Base-by-base conservation (phyloP, 371 early-diverging fungal species). In the Mucor mucedo region DNA sequence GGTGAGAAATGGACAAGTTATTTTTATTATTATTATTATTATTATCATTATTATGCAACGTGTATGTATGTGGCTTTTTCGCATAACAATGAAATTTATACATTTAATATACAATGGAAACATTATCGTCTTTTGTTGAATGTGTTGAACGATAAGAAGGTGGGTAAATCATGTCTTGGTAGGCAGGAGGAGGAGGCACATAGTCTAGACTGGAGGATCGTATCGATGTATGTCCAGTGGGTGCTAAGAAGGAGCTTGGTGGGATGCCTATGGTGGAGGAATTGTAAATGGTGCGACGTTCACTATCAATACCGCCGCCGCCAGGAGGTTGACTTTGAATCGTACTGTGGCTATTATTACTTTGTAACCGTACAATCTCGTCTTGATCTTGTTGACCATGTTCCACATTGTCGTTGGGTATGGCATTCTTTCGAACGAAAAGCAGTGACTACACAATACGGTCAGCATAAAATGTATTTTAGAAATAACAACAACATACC, bases 131-230 rank as follows among this genome's bases (percentile, higher is more conserved):
- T 47, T 65, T 65, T 5, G 53, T 54, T 7, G 65, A 65, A 47
- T 58, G 29, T 10, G 64, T 64, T 38, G 64, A 64, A 9, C 58
- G 64, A 32, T 65, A 65, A 2, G 65, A 65, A 53, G 65, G 65
- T 21, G 65, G 65, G n/a, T 65, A 65, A 14, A 58, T 53, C 41
- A 53, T 52, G n/a, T 65, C 65, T 11, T 59, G 53, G 32, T 65
- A 65, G 6, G 59, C 59, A 16, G 65, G 65, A 39, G 65, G 65
- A 5, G 65, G 59, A n/a, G 54, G 65, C 0, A 53, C 52, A 38
- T 64, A 64, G 1, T 65, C 65, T 27, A 62, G 35, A 45, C 62
- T 62, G 5, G 62, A 62, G 7, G 65, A 65, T 53, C 65, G 58
- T 7, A 58, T 65, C 1, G 65, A 65, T 0, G 65, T 53, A 28